Evolutionary conservation across 768 basidiomycete species (phyloP).

Genomic region (Tylopilus cervinicoccineus): DNA sequence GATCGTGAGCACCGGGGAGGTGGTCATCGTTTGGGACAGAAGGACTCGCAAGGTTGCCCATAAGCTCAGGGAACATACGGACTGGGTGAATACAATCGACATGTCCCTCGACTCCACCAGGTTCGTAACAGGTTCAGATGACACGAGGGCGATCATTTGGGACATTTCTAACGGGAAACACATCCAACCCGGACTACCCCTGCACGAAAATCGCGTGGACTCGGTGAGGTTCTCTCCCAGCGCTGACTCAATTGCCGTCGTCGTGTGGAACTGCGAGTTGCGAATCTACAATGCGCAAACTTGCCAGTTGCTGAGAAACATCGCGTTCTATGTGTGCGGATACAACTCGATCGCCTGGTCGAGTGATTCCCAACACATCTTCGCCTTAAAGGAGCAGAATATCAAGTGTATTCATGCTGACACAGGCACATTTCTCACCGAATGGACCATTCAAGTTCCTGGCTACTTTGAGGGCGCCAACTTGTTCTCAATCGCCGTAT

Average conservation of each 20-base stretch:
- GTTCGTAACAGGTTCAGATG: no score
- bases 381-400: background rate
- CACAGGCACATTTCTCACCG: background rate
- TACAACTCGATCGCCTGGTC: background rate
- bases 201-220: background rate
- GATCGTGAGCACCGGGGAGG: no score
- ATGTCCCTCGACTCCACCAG: no score
- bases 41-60: no score
- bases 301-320: background rate
- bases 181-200: background rate
- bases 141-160: background rate
- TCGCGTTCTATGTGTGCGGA: no score
- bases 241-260: background rate
- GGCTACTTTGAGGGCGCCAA: background rate
- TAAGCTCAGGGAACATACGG: no score
- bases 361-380: background rate
- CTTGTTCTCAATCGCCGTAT: background rate
- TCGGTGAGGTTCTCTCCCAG: slow-evolving; percentile 9
- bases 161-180: background rate
- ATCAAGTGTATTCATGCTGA: background rate
- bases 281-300: slow-evolving; percentile 1
- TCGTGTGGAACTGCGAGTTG: background rate
- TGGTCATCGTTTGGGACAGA: no score
- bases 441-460: background rate
- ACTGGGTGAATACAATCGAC: no score